These are phyloP conservation scores for Moricandia moricandioides DNA, from an alignment of 345 rosid genomes.

Conservation along the genomic window DNA sequence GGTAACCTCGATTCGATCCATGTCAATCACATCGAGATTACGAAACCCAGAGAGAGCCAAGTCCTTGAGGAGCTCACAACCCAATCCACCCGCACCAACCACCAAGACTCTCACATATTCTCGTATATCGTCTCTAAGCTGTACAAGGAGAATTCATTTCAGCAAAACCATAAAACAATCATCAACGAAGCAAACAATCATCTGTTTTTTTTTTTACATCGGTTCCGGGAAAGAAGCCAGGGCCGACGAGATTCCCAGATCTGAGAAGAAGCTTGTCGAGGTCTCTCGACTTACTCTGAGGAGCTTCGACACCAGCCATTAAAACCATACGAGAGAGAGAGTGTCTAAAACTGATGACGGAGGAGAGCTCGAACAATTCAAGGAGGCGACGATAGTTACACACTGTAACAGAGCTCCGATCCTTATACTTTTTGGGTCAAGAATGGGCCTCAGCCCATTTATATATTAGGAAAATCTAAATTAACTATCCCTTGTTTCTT, in stretches of 20 bases:
- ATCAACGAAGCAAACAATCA: neutral
- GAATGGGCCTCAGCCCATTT: conserved; percentile 27
- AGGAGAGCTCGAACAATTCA: conserved; percentile 16
- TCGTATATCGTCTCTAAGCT: conserved; percentile 81
- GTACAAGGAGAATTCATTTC: conserved; percentile 1
- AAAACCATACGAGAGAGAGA: neutral
- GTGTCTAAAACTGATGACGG: conserved; percentile 27
- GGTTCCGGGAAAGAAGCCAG: conserved; percentile 70
- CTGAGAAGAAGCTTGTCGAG: conserved; percentile 92
- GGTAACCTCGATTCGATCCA: conserved; percentile 97
- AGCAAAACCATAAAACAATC: neutral
- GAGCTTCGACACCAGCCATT: conserved; percentile 55
- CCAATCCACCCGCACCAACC: conserved; percentile 96
- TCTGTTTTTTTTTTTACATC: conserved; percentile 44
- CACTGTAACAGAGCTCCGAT: conserved; percentile 30
- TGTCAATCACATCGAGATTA: conserved; percentile 89
- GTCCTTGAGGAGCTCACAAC: conserved; percentile 93
- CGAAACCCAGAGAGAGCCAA: conserved; percentile 89
- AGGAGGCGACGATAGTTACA: conserved; percentile 13
- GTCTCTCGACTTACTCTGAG: conserved; percentile 73
- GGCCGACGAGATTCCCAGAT: conserved; percentile 83
- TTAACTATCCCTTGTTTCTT: neutral
- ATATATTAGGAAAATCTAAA: neutral
- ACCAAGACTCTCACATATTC: conserved; percentile 72
- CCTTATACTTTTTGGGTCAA: conserved; percentile 14